Percentiles rank a stretch among this genome's conserved stretches.
These are phyloP conservation scores for Pythium utonaiense DNA, from an alignment of 352 stramenopile species.

Conservation along the genomic window DNA sequence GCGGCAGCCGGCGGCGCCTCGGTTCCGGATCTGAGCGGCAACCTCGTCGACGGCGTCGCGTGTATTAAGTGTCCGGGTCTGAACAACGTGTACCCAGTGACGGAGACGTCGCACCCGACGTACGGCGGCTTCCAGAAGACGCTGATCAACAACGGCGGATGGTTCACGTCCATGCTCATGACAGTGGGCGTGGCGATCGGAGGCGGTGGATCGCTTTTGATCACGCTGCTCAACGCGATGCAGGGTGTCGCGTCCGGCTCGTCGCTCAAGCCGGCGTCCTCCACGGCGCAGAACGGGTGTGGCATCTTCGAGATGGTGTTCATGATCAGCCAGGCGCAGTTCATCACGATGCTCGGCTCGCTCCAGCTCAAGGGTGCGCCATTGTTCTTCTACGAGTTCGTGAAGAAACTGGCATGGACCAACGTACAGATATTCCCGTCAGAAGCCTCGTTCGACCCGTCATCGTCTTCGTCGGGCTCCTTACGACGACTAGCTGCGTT, in stretches of 20 bases:
- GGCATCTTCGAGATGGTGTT: slow-evolving; percentile 38
- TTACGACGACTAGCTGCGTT: background rate
- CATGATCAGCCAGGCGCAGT: slow-evolving; percentile 43
- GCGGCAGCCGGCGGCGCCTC: slow-evolving; percentile 6
- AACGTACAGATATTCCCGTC: slow-evolving; percentile 46
- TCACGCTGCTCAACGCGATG: slow-evolving; percentile 20
- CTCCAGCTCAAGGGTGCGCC: slow-evolving; percentile 40
- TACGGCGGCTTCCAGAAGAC: slow-evolving; percentile 35
- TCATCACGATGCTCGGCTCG: slow-evolving; percentile 42
- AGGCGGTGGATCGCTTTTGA: slow-evolving; percentile 20
- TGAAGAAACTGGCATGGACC: slow-evolving; percentile 45
- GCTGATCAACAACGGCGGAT: slow-evolving; percentile 43
- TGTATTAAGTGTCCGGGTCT: slow-evolving; percentile 42
- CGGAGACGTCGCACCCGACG: slow-evolving; percentile 24
- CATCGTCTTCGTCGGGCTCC: background rate
- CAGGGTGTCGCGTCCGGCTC: slow-evolving; percentile 1
- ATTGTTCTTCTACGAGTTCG: slow-evolving; percentile 45
- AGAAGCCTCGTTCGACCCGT: slow-evolving; percentile 11
- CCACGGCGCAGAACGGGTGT: slow-evolving; percentile 18
- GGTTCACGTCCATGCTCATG: slow-evolving; percentile 26
- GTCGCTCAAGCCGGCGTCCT: slow-evolving; percentile 21
- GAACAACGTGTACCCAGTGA: slow-evolving; percentile 43
- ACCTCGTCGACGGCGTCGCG: slow-evolving; percentile 22
- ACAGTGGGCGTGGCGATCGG: slow-evolving; percentile 31
- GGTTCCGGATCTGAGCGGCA: slow-evolving; percentile 12